A percentile compares a stretch with the other conserved stretches of the same genome.
phyloP scores from a whole-genome alignment of 2,329 filamentous ascomycete genomes.

The Fusarium sp. region DNA sequence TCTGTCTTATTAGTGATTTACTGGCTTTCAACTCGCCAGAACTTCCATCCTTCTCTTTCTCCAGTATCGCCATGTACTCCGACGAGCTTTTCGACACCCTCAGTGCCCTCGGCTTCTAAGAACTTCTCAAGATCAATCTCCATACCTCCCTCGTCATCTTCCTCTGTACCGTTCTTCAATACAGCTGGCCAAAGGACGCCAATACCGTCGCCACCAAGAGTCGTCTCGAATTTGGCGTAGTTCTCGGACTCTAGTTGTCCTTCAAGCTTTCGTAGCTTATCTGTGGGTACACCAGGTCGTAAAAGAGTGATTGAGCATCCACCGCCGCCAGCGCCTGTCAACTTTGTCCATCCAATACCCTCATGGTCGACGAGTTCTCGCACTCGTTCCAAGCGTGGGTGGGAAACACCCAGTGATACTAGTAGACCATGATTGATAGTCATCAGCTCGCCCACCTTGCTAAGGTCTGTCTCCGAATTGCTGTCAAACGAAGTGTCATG shows the following conservation, averaged over 20 bases:
- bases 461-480: constrained; percentile 70
- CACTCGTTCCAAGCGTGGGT: constrained; percentile 90
- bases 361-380: constrained; percentile 90
- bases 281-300: constrained; percentile 68
- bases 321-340: constrained; percentile 94
- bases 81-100: constrained; percentile 87
- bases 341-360: constrained; percentile 94
- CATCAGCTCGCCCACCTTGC: constrained; percentile 86
- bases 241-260: constrained; percentile 73
- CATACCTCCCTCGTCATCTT: constrained; percentile 82
- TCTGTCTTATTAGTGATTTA: constrained; percentile 26
- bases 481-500: constrained; percentile 74
- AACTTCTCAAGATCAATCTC: constrained; percentile 91
- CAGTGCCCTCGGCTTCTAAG: constrained; percentile 82
- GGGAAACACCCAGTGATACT: constrained; percentile 91
- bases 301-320: constrained; percentile 95
- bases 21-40: constrained; percentile 74
- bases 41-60: constrained; percentile 85
- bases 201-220: constrained; percentile 90
- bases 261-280: constrained; percentile 72
- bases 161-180: constrained; percentile 82
- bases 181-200: constrained; percentile 95
- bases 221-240: constrained; percentile 88
- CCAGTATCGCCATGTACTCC: constrained; percentile 77
- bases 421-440: constrained; percentile 93